These are phyloP conservation scores for Persicaria tinctoria DNA, from an alignment of 148 eudicot genomes.

Conservation along the genomic window DNA sequence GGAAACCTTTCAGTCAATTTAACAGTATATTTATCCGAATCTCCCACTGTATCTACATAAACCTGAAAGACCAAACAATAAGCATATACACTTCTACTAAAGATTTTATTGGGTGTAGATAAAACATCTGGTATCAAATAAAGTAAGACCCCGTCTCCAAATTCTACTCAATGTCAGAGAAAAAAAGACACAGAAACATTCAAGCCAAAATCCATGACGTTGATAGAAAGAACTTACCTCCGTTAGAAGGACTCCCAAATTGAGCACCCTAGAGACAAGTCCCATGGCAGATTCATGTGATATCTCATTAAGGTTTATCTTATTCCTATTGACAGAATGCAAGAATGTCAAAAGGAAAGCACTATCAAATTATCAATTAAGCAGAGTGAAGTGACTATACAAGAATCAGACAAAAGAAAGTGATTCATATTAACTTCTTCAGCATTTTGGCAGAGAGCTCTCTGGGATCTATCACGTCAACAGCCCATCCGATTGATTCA, in stretches of 20 bases:
- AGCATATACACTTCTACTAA: neutral
- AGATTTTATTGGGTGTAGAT: neutral
- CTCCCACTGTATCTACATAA: constrained; percentile 95
- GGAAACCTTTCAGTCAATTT: constrained; percentile 80
- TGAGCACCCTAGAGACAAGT: constrained; percentile 62
- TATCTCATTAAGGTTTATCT: constrained; percentile 93
- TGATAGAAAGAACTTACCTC: constrained; percentile 39
- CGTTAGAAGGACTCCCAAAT: constrained; percentile 76
- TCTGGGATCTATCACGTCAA: constrained; percentile 87
- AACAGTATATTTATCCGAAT: constrained; percentile 68
- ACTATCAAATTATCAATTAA: neutral
- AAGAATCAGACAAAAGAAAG: constrained; percentile 11
- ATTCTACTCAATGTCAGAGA: neutral
- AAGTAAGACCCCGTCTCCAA: neutral
- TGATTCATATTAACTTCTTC: constrained; percentile 47
- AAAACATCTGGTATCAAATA: neutral
- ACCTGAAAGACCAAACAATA: constrained; percentile 39
- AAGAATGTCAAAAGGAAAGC: constrained; percentile 5
- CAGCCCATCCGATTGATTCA: constrained; percentile 91
- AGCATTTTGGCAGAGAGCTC: constrained; percentile 97
- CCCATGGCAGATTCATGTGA: constrained; percentile 96
- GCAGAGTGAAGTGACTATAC: neutral
- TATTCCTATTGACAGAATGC: constrained; percentile 39
- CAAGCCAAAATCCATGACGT: neutral
- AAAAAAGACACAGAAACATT: neutral